Evolutionary conservation across 192 early-diverging fungal species (phyloP), one percentile per base, ranked within the genome.

Genomic region (Lobosporangium transversale): DNA sequence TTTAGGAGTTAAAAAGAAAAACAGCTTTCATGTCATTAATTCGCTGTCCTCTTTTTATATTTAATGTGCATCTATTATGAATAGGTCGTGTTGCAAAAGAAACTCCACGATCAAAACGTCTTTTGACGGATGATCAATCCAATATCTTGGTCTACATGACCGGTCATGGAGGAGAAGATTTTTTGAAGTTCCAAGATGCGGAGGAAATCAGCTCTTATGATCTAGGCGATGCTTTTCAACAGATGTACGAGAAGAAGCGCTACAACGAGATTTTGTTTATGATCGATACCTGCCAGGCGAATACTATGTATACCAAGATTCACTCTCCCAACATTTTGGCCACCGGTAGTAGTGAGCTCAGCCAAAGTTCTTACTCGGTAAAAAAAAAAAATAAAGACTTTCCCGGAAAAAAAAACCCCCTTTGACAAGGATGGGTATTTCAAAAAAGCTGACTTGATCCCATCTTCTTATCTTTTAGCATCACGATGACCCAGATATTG

Each of bases 261-360:
- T 99, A 99, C 80, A 90, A 96, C 73, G 98, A 99, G 84, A 91
- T 99, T n/a, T 85, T 99, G 62, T 98, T 99, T 79, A 93, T 99
- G 86, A 94, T 96, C 52, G 98, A 99, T 70, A 99, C 98, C 1
- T 99, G 98, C 62, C 98, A 99, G 80, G 98, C 98, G 7, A 96
- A 95, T 62, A 95, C 96, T 10, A 95, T 99, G 94, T 99, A 92
- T 61, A 89, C 88, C 71, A 89, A 92, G 67, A 93, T 99, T 51
- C 89, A 94, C 51, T 94, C 96, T 18, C 96, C 96, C 11, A 97
- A 97, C 71, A 90, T 99, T 14, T 62, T 99, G 29, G 92, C 95
- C 53, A 94, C 95, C 11, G 96, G 96, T 29, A 96, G 94, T 24
- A 92, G 91, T 61, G 57, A 86, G 44, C 87, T 90, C 36, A 92